Evolutionary conservation across 108 stramenopile species (phyloP).

Genomic region (Pseudonitzschia multiseries): DNA sequence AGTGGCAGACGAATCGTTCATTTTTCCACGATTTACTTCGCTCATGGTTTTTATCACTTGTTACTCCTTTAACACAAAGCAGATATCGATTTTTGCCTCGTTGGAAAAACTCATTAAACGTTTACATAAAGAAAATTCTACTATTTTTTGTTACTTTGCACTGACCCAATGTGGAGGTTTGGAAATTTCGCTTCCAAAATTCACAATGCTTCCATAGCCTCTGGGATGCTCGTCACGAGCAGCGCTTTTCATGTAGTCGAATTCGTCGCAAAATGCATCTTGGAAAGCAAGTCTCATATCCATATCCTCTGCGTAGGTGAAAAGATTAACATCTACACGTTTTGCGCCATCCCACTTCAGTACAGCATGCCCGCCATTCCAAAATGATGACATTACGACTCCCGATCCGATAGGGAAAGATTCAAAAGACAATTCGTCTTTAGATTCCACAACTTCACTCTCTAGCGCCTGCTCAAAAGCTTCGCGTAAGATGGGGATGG

Average conservation of each 20-base stretch:
- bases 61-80: too few relatives aligned
- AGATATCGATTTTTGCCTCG: too few relatives aligned
- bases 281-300: constrained; percentile 8
- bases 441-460: not conserved
- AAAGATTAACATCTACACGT: constrained; percentile 51
- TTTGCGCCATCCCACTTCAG: constrained; percentile 43
- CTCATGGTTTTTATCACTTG: too few relatives aligned
- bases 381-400: constrained; percentile 18
- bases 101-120: too few relatives aligned
- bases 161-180: constrained; percentile 6
- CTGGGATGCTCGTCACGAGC: constrained; percentile 64
- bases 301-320: constrained; percentile 16
- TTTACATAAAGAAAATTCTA: not conserved
- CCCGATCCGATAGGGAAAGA: constrained; percentile 21
- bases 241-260: constrained; percentile 26
- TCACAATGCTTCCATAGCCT: constrained; percentile 48
- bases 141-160: not conserved
- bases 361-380: constrained; percentile 28
- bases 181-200: constrained; percentile 46
- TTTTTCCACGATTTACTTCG: too few relatives aligned
- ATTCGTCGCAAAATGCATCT: constrained; percentile 25
- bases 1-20: not conserved
- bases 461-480: constrained; percentile 6
- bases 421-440: not conserved
- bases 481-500: not conserved